Conservation (phyloP, 2,329 filamentous ascomycete genomes). For the Daldinia sp. region DNA sequence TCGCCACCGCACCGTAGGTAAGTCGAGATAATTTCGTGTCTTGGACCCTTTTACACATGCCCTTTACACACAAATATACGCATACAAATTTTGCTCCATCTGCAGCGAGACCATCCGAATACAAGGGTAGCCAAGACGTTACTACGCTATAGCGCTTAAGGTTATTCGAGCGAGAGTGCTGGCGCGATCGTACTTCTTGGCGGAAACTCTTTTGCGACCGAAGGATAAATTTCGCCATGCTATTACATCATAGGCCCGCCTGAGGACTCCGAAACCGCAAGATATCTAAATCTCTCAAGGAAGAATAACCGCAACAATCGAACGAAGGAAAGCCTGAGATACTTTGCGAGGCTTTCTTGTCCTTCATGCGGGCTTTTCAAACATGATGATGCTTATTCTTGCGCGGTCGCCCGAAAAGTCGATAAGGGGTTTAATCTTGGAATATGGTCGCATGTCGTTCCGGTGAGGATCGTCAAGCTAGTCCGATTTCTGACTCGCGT, state of each 20-base stretch:
- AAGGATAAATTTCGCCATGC: background rate
- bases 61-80: background rate
- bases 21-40: conserved; percentile 40
- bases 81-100: background rate
- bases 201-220: background rate
- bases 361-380: background rate
- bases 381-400: conserved; percentile 1
- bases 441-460: conserved; percentile 33
- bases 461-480: conserved; percentile 33
- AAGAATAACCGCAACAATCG: background rate
- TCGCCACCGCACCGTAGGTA: conserved; percentile 62
- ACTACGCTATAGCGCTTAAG: conserved; percentile 14
- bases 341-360: background rate
- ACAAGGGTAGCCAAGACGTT: background rate
- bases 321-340: background rate
- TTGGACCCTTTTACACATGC: background rate
- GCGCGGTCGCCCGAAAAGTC: background rate
- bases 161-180: conserved; percentile 5
- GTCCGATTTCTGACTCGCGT: conserved; percentile 33
- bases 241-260: conserved; percentile 24
- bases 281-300: background rate
- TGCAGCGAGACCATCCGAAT: conserved; percentile 1
- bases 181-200: conserved; percentile 15
- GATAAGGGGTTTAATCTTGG: conserved; percentile 9
- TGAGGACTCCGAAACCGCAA: background rate